Conservation (phyloP, 2,329 filamentous ascomycete genomes). For the Trichoderma atrobrunneum region DNA sequence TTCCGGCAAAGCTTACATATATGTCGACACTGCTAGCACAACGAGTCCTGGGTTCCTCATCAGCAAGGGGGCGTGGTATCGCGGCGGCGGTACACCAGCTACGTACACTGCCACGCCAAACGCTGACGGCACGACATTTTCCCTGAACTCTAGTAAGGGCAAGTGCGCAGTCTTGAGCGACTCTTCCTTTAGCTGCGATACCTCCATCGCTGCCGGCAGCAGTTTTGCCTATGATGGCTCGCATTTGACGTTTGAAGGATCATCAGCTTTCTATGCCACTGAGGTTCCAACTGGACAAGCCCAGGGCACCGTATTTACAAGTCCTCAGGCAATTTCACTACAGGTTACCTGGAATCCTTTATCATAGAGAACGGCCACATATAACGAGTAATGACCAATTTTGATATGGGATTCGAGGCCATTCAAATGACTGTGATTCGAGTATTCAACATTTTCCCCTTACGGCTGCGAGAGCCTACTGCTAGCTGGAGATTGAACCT, state of each 20-base stretch:
- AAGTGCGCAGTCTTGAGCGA: slow-evolving; percentile 5
- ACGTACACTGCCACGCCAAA: neutral
- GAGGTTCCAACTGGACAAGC: neutral
- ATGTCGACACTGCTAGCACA: neutral
- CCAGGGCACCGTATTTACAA: neutral
- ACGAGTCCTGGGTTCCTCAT: neutral
- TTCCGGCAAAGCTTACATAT: neutral
- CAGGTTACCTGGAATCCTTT: neutral
- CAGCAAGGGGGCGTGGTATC: neutral
- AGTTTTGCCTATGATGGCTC: neutral
- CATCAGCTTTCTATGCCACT: neutral
- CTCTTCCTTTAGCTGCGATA: neutral
- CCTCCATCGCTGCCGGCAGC: neutral
- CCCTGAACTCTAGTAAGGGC: neutral
- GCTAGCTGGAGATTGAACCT: neutral
- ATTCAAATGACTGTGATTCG: neutral
- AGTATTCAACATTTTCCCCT: neutral
- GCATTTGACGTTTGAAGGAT: neutral
- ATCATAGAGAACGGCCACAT: neutral
- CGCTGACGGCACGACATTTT: neutral
- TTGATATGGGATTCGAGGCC: neutral
- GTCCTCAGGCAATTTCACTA: neutral
- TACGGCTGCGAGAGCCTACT: neutral
- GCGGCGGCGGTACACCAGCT: slow-evolving; percentile 1
- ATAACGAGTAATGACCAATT: neutral